A percentile compares a stretch with the other conserved stretches of the same genome.
Conservation (phyloP, 768 basidiomycete genomes). For the Clathrus columnatus region DNA sequence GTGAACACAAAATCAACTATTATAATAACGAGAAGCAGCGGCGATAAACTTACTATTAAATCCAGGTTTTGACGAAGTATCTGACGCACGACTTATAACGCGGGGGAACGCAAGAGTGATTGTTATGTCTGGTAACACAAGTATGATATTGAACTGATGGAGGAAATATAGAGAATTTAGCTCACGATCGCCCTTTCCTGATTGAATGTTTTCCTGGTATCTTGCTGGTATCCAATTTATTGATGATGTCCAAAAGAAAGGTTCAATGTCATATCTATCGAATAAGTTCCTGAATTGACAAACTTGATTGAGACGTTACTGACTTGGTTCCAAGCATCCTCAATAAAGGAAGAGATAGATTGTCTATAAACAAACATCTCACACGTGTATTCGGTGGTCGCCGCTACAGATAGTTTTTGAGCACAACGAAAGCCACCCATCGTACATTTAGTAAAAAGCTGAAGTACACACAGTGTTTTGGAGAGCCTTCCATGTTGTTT, state of each 20-base stretch:
- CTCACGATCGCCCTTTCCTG: constrained; percentile 48
- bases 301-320: too few species aligned
- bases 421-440: neutral
- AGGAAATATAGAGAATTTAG: too few species aligned
- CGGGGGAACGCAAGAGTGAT: constrained; percentile 44
- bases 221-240: constrained; percentile 62
- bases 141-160: neutral
- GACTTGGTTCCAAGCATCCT: constrained; percentile 52
- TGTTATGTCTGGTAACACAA: constrained; percentile 43
- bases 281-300: neutral
- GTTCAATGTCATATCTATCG: constrained; percentile 45
- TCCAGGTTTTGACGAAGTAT: neutral
- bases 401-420: too few species aligned
- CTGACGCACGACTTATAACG: constrained; percentile 16
- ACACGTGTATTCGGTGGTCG: constrained; percentile 31
- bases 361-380: constrained; percentile 42
- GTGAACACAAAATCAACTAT: too few species aligned
- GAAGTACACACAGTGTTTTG: constrained; percentile 21
- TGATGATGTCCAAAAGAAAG: constrained; percentile 58
- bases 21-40: too few species aligned
- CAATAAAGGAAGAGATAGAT: constrained; percentile 39
- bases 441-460: neutral
- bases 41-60: neutral
- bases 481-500: constrained; percentile 30
- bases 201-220: constrained; percentile 42